These are phyloP conservation scores for Elasticomyces elasticus DNA, from an alignment of 495 filamentous ascomycete species.

Conservation along the genomic window DNA sequence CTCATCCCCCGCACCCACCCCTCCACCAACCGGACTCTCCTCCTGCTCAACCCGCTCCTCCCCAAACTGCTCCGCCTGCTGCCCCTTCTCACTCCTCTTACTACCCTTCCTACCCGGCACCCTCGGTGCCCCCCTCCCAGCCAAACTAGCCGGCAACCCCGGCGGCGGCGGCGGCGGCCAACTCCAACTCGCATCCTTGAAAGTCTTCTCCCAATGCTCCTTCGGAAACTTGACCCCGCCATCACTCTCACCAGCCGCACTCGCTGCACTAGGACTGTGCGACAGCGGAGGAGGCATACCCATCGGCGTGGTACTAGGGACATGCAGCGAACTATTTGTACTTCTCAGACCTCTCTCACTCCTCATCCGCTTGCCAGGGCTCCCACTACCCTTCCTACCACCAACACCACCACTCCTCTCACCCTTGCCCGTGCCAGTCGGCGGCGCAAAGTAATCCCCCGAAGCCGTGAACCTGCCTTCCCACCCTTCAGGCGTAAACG, in stretches of 20 bases:
- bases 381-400: not conserved
- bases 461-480: slow-evolving; percentile 42
- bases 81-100: not conserved
- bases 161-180: slow-evolving; percentile 15
- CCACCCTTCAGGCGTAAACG: slow-evolving; percentile 55
- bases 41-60: slow-evolving; percentile 8
- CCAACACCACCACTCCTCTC: too few species aligned
- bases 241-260: slow-evolving; percentile 25
- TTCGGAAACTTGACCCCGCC: slow-evolving; percentile 47
- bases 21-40: slow-evolving; percentile 9
- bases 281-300: too few species aligned
- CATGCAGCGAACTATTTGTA: too few species aligned
- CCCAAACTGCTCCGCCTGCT: not conserved
- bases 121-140: slow-evolving; percentile 10
- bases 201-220: slow-evolving; percentile 55
- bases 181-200: slow-evolving; percentile 51
- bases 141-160: slow-evolving; percentile 12
- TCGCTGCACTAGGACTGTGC: too few species aligned
- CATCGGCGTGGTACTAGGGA: too few species aligned
- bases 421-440: too few species aligned
- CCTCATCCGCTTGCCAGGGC: not conserved
- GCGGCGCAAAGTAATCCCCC: slow-evolving; percentile 43
- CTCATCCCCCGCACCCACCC: slow-evolving; percentile 15
- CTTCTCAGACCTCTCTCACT: not conserved
- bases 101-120: slow-evolving; percentile 17